Base-by-base conservation (phyloP, 495 filamentous ascomycete species). In the Aspergillus homomorphus region DNA sequence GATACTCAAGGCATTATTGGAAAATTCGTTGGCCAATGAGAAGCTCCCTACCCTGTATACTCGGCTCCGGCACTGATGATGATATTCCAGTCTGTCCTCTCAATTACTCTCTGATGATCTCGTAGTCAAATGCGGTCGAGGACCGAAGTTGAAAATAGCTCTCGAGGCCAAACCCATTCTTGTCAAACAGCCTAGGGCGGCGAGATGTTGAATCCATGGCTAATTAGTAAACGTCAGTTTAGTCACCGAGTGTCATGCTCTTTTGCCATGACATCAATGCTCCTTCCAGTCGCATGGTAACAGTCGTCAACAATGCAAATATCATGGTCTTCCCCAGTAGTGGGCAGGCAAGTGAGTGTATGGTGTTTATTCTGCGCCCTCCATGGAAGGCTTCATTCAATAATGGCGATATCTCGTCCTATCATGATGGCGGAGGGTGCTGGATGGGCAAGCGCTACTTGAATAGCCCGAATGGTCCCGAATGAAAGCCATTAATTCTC, bases 401-500 rank as follows among this genome's bases (percentile, higher is more conserved):
- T 14, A 20, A 28, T 28, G 21, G 12, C 24, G 2, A 51, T 52
- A 14, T 41, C 30, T 42, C 22, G 21, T 43, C 51, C 30, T 42
- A 56, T 45, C 44, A 22, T 9, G 52, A 26, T 45, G 18, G 16
- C 20, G 33, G 28, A 50, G 28, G 45, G 50, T 49, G 45, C 53
- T 62, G 56, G 58, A 61, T 45, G 22, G 57, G 58, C 58, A 63
- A 59, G 63, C 60, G 58, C 60, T 58, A 63, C 38, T 45, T 57
- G 50, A 63, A 56, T 56, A 50, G 53, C 49, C 62, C 60, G 56
- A 56, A 55, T 49, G 48, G 50, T 14, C 52, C 50, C 59, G 54
- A 64, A 58, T 64, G 57, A 58, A 28, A 60, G 57, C 54, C 59
- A 54, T 51, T 53, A 63, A 63, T 64, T 65, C 62, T 63, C 61